Conservation (phyloP, 1,284 basidiomycete species). For the Retiboletus flavoniger region DNA sequence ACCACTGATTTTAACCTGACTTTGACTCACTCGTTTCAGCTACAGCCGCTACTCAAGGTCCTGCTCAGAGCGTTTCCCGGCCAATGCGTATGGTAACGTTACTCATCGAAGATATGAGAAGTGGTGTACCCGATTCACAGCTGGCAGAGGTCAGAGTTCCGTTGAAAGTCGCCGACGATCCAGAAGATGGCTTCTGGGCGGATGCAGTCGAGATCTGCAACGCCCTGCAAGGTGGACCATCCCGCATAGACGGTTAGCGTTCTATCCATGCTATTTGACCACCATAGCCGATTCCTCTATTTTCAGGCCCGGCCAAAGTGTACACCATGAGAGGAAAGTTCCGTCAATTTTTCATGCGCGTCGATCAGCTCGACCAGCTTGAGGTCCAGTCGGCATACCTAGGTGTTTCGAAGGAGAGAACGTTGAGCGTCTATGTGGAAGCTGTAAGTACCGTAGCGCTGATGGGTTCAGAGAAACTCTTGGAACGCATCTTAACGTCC, state of each 20-base stretch:
- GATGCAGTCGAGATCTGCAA: constrained; percentile 61
- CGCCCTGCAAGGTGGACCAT: constrained; percentile 58
- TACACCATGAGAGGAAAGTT: constrained; percentile 67
- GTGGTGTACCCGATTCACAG: constrained; percentile 49
- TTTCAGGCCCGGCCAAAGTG: constrained; percentile 63
- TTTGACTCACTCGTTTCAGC: constrained; percentile 14
- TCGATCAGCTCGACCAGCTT: constrained; percentile 50
- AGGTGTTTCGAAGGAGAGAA: constrained; percentile 44
- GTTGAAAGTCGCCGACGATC: constrained; percentile 44
- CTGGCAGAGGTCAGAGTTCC: constrained; percentile 65
- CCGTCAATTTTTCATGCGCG: constrained; percentile 65
- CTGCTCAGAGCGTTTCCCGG: constrained; percentile 5
- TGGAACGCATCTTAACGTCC: constrained; percentile 13
- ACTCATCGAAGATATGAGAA: constrained; percentile 62
- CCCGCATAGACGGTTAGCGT: constrained; percentile 63
- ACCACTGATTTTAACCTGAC: not conserved
- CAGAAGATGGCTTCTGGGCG: constrained; percentile 64
- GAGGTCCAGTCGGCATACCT: constrained; percentile 48
- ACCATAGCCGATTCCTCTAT: constrained; percentile 6
- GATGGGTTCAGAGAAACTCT: constrained; percentile 1
- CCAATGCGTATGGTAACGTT: constrained; percentile 54
- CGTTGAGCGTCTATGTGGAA: constrained; percentile 51
- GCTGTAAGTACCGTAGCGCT: constrained; percentile 35
- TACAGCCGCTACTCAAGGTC: constrained; percentile 2
- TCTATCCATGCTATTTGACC: not conserved